Base-by-base conservation (phyloP, 352 stramenopile genomes). In the Pythium scleroteichum region DNA sequence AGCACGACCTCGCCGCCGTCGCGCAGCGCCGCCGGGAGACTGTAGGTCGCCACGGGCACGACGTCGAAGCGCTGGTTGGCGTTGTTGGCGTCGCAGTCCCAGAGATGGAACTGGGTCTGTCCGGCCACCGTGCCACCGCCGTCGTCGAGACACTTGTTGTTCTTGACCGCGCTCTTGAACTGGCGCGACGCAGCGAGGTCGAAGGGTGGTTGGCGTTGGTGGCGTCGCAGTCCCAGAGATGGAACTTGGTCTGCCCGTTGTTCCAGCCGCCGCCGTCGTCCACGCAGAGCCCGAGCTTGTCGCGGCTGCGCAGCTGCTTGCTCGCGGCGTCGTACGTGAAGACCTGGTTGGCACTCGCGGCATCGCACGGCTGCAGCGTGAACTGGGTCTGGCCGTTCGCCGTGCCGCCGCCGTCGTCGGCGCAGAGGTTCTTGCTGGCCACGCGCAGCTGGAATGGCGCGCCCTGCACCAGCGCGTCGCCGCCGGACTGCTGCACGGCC, bases 371-470 rank as follows among this genome's bases (percentile, higher is more conserved):
- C 40, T 54, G 40, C 8, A 67, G 24, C 2, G 38, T 45, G 16
- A 76, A 66, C 41, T 64, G 48, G 4, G 65, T 67, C 20, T 66
- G 22, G 17, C 66, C 70, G 4, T 41, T 60, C 8, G 51, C 58
- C 53, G 16, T 59, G 27, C 57, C 66, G 6, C 68, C 68, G 20
- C 71, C 71, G 39, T 75, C 64, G 29, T 78, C 71, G 16, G 73
- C 48, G n/a, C 70, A 78, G 22, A 51, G 24, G 29, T 49, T 41
- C 54, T 53, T 62, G 12, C 23, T 23, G 12, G 44, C 24, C 2
- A 39, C 24, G 20, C 44, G 55, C 29, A 62, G 33, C 45, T 49
- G 44, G 45, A 62, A 55, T n/a, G 29, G 27, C 32, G 12, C 26
- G 17, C 42, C 27, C 38, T 24, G 22, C 27, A 17, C 5, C 3